Evolutionary conservation across 2,329 filamentous ascomycete genomes (phyloP).

Genomic region (Ascocoryne sarcoides): DNA sequence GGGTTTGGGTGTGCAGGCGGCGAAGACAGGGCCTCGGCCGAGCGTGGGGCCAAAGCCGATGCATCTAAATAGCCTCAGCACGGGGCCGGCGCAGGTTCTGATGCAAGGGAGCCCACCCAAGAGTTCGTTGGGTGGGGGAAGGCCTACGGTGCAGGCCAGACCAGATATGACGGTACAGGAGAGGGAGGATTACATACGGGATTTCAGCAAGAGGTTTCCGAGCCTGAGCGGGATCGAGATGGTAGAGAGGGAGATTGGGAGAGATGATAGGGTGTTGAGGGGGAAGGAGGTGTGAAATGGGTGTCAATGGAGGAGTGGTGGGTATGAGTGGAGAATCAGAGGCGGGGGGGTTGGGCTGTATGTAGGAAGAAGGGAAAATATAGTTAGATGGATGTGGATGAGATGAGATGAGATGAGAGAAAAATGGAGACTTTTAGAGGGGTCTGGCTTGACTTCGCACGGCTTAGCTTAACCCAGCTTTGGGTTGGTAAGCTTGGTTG

Average conservation of each 20-base stretch:
- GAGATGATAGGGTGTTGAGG: constrained; percentile 4
- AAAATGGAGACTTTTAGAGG: too few species aligned
- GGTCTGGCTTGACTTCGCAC: too few species aligned
- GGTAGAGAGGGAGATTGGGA: constrained; percentile 27
- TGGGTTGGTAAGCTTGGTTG: too few species aligned
- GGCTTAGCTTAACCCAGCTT: too few species aligned
- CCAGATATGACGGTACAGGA: constrained; percentile 48
- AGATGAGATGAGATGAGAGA: too few species aligned
- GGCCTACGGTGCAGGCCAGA: constrained; percentile 33
- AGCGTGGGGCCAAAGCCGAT: constrained; percentile 52
- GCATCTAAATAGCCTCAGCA: constrained; percentile 49
- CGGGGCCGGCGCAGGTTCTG: constrained; percentile 19
- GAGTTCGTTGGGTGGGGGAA: not conserved
- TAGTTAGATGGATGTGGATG: too few species aligned
- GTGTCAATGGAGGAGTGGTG: too few species aligned
- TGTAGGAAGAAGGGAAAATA: too few species aligned
- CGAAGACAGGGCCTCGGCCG: constrained; percentile 35
- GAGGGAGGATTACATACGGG: constrained; percentile 54
- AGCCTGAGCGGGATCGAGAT: constrained; percentile 75
- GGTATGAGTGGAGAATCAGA: too few species aligned
- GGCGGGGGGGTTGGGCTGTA: too few species aligned
- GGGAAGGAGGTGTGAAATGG: constrained; percentile 3
- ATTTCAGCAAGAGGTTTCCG: constrained; percentile 81
- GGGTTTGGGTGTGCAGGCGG: constrained; percentile 19
- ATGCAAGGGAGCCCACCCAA: not conserved